These are phyloP conservation scores for Guillardia theta DNA, from an alignment of 78 protist genomes.

Conservation along the genomic window DNA sequence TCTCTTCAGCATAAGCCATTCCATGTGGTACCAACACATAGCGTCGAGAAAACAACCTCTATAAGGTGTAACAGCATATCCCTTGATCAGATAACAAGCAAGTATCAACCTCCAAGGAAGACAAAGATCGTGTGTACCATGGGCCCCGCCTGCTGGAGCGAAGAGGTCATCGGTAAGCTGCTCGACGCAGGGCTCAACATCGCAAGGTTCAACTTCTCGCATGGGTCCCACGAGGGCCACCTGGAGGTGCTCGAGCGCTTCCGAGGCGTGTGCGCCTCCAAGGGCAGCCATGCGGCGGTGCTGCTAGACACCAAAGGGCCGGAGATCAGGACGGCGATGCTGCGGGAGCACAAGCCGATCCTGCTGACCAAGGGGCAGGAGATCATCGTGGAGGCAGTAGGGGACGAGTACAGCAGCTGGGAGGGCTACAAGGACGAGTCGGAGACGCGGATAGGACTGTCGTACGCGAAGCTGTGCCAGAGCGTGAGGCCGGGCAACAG, in stretches of 20 bases:
- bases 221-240: constrained; percentile 69
- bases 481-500: constrained; percentile 10
- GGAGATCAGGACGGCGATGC: constrained; percentile 69
- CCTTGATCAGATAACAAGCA: not conserved
- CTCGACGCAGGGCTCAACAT: constrained; percentile 76
- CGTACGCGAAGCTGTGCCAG: not conserved
- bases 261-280: constrained; percentile 21
- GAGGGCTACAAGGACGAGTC: constrained; percentile 43
- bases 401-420: not conserved
- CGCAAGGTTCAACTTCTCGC: constrained; percentile 81
- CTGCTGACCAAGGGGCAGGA: constrained; percentile 21
- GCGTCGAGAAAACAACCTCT: not conserved
- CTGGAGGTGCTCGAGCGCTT: not conserved
- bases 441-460: constrained; percentile 40
- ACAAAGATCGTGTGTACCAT: constrained; percentile 41
- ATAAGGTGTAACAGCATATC: not conserved
- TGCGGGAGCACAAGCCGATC: constrained; percentile 3
- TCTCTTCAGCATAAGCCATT: not conserved
- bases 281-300: constrained; percentile 12
- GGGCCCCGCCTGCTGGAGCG: constrained; percentile 46
- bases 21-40: not conserved
- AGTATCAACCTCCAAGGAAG: not conserved
- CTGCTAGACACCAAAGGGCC: constrained; percentile 78
- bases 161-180: not conserved
- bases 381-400: constrained; percentile 13